Conservation (phyloP, 768 basidiomycete species). For the Mycena sanguinolenta region DNA sequence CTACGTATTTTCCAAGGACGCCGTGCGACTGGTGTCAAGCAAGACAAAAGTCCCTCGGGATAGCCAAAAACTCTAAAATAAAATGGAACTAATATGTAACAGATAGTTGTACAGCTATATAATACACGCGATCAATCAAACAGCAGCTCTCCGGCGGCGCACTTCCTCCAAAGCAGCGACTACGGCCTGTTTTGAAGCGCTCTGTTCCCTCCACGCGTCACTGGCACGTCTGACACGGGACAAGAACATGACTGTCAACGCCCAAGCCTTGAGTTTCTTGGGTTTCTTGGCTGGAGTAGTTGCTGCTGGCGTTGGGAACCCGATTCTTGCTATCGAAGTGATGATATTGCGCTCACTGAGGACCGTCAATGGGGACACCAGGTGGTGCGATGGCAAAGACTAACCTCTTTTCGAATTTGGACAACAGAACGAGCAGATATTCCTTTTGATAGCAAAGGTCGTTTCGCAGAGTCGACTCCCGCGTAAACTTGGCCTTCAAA, state of each 20-base stretch:
- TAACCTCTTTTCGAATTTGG: slow-evolving; percentile 79
- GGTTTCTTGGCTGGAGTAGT: slow-evolving; percentile 54
- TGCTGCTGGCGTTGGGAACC: slow-evolving; percentile 66
- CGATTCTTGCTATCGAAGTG: slow-evolving; percentile 81
- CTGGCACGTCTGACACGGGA: slow-evolving; percentile 74
- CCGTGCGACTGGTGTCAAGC: slow-evolving; percentile 71
- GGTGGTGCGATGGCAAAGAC: slow-evolving; percentile 35
- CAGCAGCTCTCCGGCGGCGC: slow-evolving; percentile 60
- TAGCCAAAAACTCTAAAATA: slow-evolving; percentile 24
- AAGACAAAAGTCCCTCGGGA: slow-evolving; percentile 43
- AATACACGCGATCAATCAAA: slow-evolving; percentile 25
- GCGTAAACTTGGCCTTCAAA: slow-evolving; percentile 90
- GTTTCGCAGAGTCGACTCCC: slow-evolving; percentile 85
- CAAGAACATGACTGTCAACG: slow-evolving; percentile 73
- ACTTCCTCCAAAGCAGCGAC: slow-evolving; percentile 80
- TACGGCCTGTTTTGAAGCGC: slow-evolving; percentile 71
- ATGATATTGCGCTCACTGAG: slow-evolving; percentile 77
- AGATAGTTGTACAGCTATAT: slow-evolving; percentile 37
- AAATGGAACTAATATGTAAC: slow-evolving; percentile 38
- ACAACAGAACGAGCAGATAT: slow-evolving; percentile 84
- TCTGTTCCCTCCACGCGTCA: slow-evolving; percentile 73
- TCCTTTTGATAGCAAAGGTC: slow-evolving; percentile 89
- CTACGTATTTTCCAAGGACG: slow-evolving; percentile 82
- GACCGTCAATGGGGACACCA: slow-evolving; percentile 28
- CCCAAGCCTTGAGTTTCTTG: slow-evolving; percentile 70